Evolutionary conservation across 805 yeast species (phyloP), one percentile per base, ranked within the genome.

Genomic region (Ogataea methanolica): DNA sequence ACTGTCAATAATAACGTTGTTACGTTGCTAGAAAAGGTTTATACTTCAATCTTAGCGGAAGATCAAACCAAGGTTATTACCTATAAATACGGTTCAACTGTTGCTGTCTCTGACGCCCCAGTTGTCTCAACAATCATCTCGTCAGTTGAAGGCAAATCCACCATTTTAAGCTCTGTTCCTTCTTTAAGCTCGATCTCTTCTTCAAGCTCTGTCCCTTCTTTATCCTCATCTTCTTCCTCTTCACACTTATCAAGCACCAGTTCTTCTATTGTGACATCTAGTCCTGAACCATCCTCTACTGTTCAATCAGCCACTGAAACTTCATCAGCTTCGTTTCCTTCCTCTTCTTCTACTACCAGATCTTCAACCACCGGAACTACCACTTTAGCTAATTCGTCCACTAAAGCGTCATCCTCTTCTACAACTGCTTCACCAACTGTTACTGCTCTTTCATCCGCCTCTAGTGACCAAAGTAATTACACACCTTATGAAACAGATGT

Each of bases 261-360:
- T 7, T 51, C 70, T 33, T 39, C 31, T 26, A 11, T 26, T 26
- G 31, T 26, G 9, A 26, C 31, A 26, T 26, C 31, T 9, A 9
- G 12, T 26, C 31, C 26, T 8, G 33, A 39, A n/a, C 55, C 56
- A 22, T 59, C 68, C 29, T 69, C 73, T 66, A 36, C 51, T 7
- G 48, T 65, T 17, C 17, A 46, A 69, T 71, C 44, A 60, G 67
- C 59, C 65, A 65, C 58, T 69, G 67, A 59, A 66, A 69, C 64
- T 65, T 67, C 60, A 45, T 54, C 49, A 59, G 51, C 77, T 12
- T 61, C 72, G 19, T 65, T 54, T 3, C 42, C 52, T n/a, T 12
- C 51, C 8, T 39, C 52, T 11, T 36, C 54, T 2, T 16, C 52
- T 5, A 43, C 50, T 5, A 17, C 50, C 23, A 19, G 4, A 19